Conservation (phyloP, 106 monocot species). For the Amphibolis antarctica region DNA sequence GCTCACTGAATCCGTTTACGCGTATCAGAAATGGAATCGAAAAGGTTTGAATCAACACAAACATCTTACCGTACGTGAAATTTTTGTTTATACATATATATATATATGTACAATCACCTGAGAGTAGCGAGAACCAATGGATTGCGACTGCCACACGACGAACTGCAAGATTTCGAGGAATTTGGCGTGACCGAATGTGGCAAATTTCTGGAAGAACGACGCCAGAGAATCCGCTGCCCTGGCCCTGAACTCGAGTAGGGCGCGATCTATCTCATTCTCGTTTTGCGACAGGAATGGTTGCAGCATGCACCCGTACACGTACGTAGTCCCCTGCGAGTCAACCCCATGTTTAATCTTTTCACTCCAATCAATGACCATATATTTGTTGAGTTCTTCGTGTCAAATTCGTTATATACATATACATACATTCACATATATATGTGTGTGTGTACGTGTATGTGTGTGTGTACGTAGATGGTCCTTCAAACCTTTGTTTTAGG, state of each 20-base stretch:
- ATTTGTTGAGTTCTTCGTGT: background rate
- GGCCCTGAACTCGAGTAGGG: constrained; percentile 49
- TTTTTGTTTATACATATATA: background rate
- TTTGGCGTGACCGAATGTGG: constrained; percentile 49
- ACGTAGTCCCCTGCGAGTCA: constrained; percentile 51
- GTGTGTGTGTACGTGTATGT: background rate
- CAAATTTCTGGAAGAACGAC: constrained; percentile 46
- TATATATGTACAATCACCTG: background rate
- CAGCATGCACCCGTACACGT: constrained; percentile 69
- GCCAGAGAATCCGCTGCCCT: constrained; percentile 39
- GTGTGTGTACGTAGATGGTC: background rate
- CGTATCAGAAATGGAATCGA: no score
- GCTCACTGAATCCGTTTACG: no score
- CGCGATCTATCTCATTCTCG: constrained; percentile 63
- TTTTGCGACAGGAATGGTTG: constrained; percentile 54
- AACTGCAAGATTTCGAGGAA: constrained; percentile 64
- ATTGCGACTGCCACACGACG: constrained; percentile 57
- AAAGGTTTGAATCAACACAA: background rate
- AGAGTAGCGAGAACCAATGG: background rate
- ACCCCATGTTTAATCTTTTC: background rate
- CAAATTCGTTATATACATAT: background rate
- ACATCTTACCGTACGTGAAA: background rate
- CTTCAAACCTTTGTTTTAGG: constrained; percentile 73
- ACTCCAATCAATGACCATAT: background rate
- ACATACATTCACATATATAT: background rate